Base-by-base conservation (phyloP, 495 filamentous ascomycete genomes). In the Trichoderma asperelloides region DNA sequence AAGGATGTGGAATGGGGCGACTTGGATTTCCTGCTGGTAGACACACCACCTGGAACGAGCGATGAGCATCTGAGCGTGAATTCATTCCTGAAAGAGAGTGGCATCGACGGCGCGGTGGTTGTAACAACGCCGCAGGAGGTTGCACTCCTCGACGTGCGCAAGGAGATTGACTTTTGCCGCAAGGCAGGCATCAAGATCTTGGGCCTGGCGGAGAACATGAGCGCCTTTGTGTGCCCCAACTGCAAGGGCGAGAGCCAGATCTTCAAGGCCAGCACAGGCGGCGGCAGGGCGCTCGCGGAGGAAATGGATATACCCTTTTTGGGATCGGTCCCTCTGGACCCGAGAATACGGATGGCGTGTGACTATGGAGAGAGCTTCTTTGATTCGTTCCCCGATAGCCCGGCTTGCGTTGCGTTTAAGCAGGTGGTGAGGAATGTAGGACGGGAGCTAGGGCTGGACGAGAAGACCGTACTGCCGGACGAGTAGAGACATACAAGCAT, bases 291-390 rank as follows among this genome's bases (percentile, higher is more conserved):
- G 45, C 75, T 98, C 67, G 94, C 93, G 2, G 82, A 87, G 77
- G 93, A 96, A 74, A 92, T 90, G 83, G 84, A 84, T 7, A 90
- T 98, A 18, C 89, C 90, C 1, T 98, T 95, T 73, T 77, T 98
- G 23, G 95, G 95, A 1, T 84, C 88, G 27, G 93, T 98, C n/a
- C 95, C 95, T 45, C 78, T 98, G 57, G 95, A 98, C 71, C 94
- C 95, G 5, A 81, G 94, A 62, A 93, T 98, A 65, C 93, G 95
- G 1, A 96, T 97, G 90, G 87, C 92, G 3, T 96, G 93, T 72
- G 95, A 98, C 74, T 97, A 90, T 77, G 95, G 95, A 1, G 96
- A 98, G 84, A 97, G 92, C 74, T 98, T 97, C 77, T 91, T 98
- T 71, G 93, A 98, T 67, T 85, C 86, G 55, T 98, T 89, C 75